A percentile compares a stretch with the other conserved stretches of the same genome.
Evolutionary conservation across 441 rosid genomes (phyloP).

Genomic region (Manihot esculenta): DNA sequence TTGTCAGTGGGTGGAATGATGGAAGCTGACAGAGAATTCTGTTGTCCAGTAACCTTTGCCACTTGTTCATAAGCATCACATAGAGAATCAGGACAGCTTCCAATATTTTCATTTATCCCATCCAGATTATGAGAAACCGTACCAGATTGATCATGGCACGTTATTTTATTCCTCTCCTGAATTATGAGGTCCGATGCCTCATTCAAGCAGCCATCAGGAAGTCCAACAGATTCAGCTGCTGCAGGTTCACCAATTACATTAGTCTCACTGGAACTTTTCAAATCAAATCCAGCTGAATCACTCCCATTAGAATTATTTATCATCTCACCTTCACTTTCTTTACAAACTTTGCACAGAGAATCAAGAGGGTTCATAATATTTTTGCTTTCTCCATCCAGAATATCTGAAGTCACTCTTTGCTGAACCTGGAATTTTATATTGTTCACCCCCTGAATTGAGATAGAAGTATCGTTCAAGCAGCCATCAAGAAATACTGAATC

Average conservation of each 20-base stretch:
- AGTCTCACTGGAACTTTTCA: slow-evolving; percentile 28
- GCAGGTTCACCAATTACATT: slow-evolving; percentile 25
- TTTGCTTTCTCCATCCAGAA: slow-evolving; percentile 20
- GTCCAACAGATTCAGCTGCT: slow-evolving; percentile 29
- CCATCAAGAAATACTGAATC: slow-evolving; percentile 24
- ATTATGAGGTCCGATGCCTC: slow-evolving; percentile 27
- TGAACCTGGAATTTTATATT: slow-evolving; percentile 12
- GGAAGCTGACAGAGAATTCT: slow-evolving; percentile 13
- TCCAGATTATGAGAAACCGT: slow-evolving; percentile 17
- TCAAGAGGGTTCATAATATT: slow-evolving; percentile 11
- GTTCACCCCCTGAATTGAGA: slow-evolving; percentile 10
- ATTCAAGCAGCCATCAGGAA: slow-evolving; percentile 28
- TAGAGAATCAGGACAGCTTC: slow-evolving; percentile 16
- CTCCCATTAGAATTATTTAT: slow-evolving; percentile 27
- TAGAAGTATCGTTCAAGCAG: slow-evolving; percentile 29
- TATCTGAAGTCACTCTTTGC: slow-evolving; percentile 13
- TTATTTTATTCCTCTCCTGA: background rate
- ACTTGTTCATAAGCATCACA: slow-evolving; percentile 14
- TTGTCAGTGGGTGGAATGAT: background rate
- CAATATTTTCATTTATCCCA: slow-evolving; percentile 13
- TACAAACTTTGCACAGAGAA: slow-evolving; percentile 15
- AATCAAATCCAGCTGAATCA: slow-evolving; percentile 29
- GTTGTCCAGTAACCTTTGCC: slow-evolving; percentile 13
- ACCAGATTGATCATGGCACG: slow-evolving; percentile 10
- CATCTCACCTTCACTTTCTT: slow-evolving; percentile 24